Evolutionary conservation across 768 basidiomycete species (phyloP), one percentile per base, ranked within the genome.

Genomic region (Filobasidium wieringae): DNA sequence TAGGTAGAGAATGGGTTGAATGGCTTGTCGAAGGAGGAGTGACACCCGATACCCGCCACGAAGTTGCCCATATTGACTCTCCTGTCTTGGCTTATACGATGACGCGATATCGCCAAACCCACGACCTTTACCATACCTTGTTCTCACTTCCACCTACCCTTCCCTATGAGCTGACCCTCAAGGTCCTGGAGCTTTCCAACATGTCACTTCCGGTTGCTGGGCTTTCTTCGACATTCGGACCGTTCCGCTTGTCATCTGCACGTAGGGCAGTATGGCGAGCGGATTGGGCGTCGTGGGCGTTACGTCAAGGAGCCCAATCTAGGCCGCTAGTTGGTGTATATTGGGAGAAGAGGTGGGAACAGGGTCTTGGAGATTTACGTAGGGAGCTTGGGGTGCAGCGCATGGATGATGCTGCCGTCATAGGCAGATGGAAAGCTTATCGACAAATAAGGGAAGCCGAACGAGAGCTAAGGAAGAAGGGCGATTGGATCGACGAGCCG

Each of bases 81-180:
- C 90, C 91, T 1, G 92, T 95, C 67, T 81, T 95, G 11, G 95
- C 95, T 26, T 97, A 95, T 73, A 87, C 97, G 55, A 89, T 99
- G 86, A 88, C 92, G 64, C 85, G 93, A 51, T 99, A 97, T 72
- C 85, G 93, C 26, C 92, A 99, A 76, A 93, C 87, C 63, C 95
- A 99, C 74, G 93, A 99, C 75, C 85, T 97, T 64, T 95, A 96
- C 70, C 95, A 99, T 69, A 88, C 87, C 67, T 80, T 97, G 60
- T 84, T 83, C 76, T 82, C 82, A 65, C 79, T 97, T 8, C 91
- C 90, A 0, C 89, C 96, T 58, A 84, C 84, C 60, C 86, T 93
- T 67, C 82, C 86, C 57, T 88, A 86, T 47, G 95, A 99, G 71
- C 80, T 99, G 30, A 88, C 90, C 1, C 81, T 97, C 72, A 99